Conservation (phyloP, 306 rosid genomes). For the Prunus kanzakura region DNA sequence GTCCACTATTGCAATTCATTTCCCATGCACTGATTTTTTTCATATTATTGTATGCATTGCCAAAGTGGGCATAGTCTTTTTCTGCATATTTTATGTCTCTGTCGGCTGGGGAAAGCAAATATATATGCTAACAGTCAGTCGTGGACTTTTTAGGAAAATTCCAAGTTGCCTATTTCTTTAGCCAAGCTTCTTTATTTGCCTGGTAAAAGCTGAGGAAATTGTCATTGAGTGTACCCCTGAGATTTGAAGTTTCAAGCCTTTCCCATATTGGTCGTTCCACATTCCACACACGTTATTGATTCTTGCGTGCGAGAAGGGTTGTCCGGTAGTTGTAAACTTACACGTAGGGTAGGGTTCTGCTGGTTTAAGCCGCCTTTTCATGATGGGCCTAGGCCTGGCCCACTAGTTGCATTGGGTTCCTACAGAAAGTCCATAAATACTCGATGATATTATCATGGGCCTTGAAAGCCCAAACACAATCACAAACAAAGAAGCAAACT, state of each 20-base stretch:
- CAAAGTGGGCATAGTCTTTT: not conserved
- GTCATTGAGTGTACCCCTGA: not conserved
- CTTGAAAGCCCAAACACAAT: too few species aligned
- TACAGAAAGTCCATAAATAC: too few species aligned
- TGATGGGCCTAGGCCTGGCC: not conserved
- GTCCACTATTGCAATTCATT: not conserved
- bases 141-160: not conserved
- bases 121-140: not conserved
- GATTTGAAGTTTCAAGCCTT: not conserved
- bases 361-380: not conserved
- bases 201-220: not conserved
- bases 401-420: not conserved
- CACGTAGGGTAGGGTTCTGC: not conserved
- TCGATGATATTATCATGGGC: too few species aligned
- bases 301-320: not conserved
- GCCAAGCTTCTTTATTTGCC: too few species aligned
- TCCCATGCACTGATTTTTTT: constrained; percentile 16
- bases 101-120: not conserved
- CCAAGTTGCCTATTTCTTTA: not conserved
- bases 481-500: too few species aligned
- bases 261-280: not conserved
- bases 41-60: not conserved
- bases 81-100: not conserved
- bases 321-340: not conserved
- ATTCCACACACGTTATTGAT: not conserved